Evolutionary conservation across 2,329 filamentous ascomycete species (phyloP).

Genomic region (Alternaria brassicae): DNA sequence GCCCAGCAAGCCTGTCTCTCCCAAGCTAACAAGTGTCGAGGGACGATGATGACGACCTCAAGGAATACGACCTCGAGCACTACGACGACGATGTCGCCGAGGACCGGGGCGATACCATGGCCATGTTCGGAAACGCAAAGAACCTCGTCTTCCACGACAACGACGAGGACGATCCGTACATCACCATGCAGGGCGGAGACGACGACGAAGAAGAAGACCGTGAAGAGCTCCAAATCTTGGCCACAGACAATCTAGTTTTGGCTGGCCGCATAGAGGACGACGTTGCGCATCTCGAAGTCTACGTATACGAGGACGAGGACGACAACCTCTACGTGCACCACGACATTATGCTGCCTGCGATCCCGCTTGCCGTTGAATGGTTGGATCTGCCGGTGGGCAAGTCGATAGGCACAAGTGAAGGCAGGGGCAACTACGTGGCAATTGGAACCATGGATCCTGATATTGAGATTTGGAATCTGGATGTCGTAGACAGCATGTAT

Average conservation of each 20-base stretch:
- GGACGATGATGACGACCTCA: constrained; percentile 78
- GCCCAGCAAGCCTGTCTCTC: neutral
- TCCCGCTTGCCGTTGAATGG: constrained; percentile 96
- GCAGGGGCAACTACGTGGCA: constrained; percentile 87
- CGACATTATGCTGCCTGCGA: constrained; percentile 98
- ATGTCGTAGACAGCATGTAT: constrained; percentile 97
- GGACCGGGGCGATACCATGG: constrained; percentile 75
- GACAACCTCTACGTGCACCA: constrained; percentile 99
- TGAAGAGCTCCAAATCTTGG: constrained; percentile 90
- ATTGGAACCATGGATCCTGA: constrained; percentile 98
- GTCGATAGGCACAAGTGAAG: constrained; percentile 58
- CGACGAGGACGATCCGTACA: constrained; percentile 95
- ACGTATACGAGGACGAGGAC: constrained; percentile 93
- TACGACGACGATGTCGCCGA: constrained; percentile 86
- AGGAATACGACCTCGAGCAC: constrained; percentile 94
- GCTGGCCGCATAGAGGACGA: constrained; percentile 97
- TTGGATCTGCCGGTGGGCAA: constrained; percentile 89
- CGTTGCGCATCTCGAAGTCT: constrained; percentile 93
- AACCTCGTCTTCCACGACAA: constrained; percentile 92
- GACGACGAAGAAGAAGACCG: constrained; percentile 85
- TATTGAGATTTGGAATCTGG: constrained; percentile 98
- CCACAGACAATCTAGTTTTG: constrained; percentile 90
- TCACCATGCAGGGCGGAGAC: constrained; percentile 76
- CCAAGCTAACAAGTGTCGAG: constrained; percentile 30
- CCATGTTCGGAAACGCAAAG: constrained; percentile 95